phyloP scores from a whole-genome alignment of 2,329 filamentous ascomycete genomes.

The Xylaria sp. region DNA sequence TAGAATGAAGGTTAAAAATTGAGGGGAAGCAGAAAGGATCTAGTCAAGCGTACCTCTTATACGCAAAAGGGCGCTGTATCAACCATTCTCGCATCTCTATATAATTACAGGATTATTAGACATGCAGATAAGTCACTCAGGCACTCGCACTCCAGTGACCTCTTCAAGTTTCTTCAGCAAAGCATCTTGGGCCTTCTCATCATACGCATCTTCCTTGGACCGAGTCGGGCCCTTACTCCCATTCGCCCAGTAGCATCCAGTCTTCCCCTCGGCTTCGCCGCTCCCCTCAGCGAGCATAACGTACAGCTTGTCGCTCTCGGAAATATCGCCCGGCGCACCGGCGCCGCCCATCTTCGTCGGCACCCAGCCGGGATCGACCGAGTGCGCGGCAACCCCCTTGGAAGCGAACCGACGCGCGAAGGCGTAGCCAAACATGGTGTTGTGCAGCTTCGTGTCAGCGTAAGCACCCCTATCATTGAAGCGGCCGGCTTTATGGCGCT shows the following conservation, averaged over 20 bases:
- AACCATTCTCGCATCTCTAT: neutral
- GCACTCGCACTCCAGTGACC: slow-evolving; percentile 41
- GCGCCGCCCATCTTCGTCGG: slow-evolving; percentile 64
- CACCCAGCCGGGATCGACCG: slow-evolving; percentile 65
- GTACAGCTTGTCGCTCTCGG: slow-evolving; percentile 60
- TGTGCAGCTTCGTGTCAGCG: slow-evolving; percentile 65
- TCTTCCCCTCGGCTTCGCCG: slow-evolving; percentile 46
- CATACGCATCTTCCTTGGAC: slow-evolving; percentile 49
- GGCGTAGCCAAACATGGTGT: slow-evolving; percentile 65
- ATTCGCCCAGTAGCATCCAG: slow-evolving; percentile 55
- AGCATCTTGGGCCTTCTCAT: slow-evolving; percentile 57
- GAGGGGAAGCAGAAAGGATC: no score
- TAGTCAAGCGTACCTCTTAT: no score
- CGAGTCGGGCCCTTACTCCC: slow-evolving; percentile 43
- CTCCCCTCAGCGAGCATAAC: slow-evolving; percentile 59
- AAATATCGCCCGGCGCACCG: slow-evolving; percentile 58
- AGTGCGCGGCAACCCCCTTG: slow-evolving; percentile 55
- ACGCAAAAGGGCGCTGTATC: no score
- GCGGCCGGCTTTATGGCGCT: slow-evolving; percentile 19
- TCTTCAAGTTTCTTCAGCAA: slow-evolving; percentile 54
- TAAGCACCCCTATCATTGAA: slow-evolving; percentile 51
- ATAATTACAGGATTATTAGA: neutral
- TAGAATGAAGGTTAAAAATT: no score
- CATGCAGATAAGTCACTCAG: slow-evolving; percentile 12
- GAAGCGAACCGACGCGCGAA: slow-evolving; percentile 60